A percentile compares a stretch with the other conserved stretches of the same genome.
phyloP scores from a whole-genome alignment of 2,329 filamentous ascomycete species.

The Colletotrichum brevisporum region DNA sequence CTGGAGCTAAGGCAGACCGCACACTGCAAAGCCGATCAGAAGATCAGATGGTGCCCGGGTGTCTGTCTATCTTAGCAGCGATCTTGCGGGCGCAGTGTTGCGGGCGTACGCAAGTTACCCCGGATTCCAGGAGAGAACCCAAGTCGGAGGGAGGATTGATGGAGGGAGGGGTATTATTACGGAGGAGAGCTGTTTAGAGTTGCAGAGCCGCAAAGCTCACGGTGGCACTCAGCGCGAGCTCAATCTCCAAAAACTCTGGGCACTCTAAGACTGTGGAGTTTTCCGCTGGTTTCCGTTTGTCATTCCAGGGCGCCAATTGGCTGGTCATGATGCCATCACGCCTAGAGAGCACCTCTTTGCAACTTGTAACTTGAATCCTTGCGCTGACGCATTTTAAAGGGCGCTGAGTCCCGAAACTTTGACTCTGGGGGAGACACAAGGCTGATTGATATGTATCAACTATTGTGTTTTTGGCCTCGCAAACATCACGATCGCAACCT shows the following conservation, averaged over 20 bases:
- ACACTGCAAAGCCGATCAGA: background rate
- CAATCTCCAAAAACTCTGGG: slow-evolving; percentile 17
- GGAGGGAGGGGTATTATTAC: background rate
- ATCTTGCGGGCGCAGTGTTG: slow-evolving; percentile 32
- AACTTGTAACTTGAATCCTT: slow-evolving; percentile 20
- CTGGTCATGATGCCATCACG: slow-evolving; percentile 28
- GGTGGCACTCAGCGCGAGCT: slow-evolving; percentile 1
- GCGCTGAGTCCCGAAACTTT: slow-evolving; percentile 3
- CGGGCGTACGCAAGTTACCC: slow-evolving; percentile 34
- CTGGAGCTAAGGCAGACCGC: background rate
- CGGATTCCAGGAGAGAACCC: slow-evolving; percentile 14
- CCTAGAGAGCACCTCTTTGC: background rate
- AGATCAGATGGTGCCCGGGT: background rate
- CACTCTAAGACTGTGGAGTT: slow-evolving; percentile 31
- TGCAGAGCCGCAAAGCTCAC: slow-evolving; percentile 21
- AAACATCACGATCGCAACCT: background rate
- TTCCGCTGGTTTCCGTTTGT: slow-evolving; percentile 22
- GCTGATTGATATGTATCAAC: background rate
- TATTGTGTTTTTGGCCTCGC: too few relatives aligned
- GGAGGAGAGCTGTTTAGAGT: slow-evolving; percentile 1
- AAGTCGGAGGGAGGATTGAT: background rate
- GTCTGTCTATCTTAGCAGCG: slow-evolving; percentile 1
- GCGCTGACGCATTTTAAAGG: slow-evolving; percentile 1
- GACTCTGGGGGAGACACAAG: background rate
- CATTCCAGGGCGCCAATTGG: slow-evolving; percentile 35